Base-by-base conservation (phyloP, 2,329 filamentous ascomycete genomes). In the Talaromyces pinophilus region DNA sequence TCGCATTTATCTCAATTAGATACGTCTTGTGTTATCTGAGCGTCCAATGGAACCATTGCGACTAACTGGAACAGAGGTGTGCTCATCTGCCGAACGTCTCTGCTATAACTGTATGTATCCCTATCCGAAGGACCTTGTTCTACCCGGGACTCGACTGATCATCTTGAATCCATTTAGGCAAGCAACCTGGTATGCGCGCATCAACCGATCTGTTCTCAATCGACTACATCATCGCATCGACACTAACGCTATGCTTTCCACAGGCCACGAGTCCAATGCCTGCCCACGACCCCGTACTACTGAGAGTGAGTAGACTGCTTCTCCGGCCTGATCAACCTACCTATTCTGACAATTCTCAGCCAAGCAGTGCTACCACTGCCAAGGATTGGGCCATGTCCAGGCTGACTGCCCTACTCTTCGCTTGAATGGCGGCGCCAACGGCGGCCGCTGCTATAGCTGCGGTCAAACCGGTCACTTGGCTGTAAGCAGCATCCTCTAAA, bases 351-450 rank as follows among this genome's bases (percentile, higher is more conserved):
- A 54, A 40, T 50, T 63, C 5, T 2, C 62, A 89, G 93, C 93
- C 63, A 99, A 99, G 89, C 95, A 99, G 86, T 99, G 95, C 88
- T 99, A 99, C 81, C 95, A 98, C 84, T 99, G 95, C 86, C 95
- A 98, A 85, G 95, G 95, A 67, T 88, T 98, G 69, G 95, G 95
- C 72, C 95, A 99, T 79, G 95, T 99, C 75, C 95, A 99, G 85
- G 95, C 95, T 73, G 95, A 99, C 81, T 99, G 95, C 87, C 95
- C 95, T 75, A 98, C 95, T 69, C 88, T 99, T 71, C 92, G 95
- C 73, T 82, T 99, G 79, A 96, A 89, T 80, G 93, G 91, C 71
- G 82, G 86, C 68, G 90, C 90, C 73, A 87, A 89, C 70, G 89
- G 90, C 78, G 92, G 92, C 70, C 92, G 93, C 73, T 99, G 95